phyloP scores from a whole-genome alignment of 2,329 filamentous ascomycete species.

The Fusarium luffae region DNA sequence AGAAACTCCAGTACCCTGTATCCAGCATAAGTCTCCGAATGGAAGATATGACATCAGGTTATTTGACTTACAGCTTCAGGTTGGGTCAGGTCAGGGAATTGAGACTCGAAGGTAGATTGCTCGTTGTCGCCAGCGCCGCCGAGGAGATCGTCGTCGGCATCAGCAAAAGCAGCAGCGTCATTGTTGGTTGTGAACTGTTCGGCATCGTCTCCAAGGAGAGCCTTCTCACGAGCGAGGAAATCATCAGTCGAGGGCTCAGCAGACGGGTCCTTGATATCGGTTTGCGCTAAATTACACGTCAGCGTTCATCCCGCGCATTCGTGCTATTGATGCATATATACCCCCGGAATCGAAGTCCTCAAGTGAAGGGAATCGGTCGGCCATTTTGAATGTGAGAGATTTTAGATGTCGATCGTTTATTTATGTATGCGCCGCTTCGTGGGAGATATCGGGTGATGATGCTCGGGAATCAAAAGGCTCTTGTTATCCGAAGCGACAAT shows the following conservation, averaged over 20 bases:
- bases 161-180: conserved; percentile 73
- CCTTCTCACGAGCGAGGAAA: conserved; percentile 92
- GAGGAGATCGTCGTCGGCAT: conserved; percentile 76
- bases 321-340: conserved; percentile 53
- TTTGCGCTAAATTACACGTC: conserved; percentile 67
- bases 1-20: conserved; percentile 48
- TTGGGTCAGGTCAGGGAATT: conserved; percentile 82
- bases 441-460: background rate
- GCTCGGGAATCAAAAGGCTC: conserved; percentile 5
- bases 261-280: conserved; percentile 68
- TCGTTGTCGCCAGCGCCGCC: conserved; percentile 72
- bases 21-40: conserved; percentile 17
- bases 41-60: background rate
- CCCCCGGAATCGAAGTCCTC: conserved; percentile 79
- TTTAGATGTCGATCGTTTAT: conserved; percentile 1
- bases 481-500: conserved; percentile 20
- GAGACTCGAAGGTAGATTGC: conserved; percentile 77
- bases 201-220: conserved; percentile 90
- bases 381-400: conserved; percentile 63
- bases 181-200: conserved; percentile 85
- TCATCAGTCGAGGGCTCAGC: conserved; percentile 75
- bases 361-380: conserved; percentile 81
- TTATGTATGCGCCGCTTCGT: conserved; percentile 4
- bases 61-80: conserved; percentile 49
- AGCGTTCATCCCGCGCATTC: conserved; percentile 29